Evolutionary conservation across 495 filamentous ascomycete genomes (phyloP), one percentile per base, ranked within the genome.

Genomic region (Tuber umbilicatum): DNA sequence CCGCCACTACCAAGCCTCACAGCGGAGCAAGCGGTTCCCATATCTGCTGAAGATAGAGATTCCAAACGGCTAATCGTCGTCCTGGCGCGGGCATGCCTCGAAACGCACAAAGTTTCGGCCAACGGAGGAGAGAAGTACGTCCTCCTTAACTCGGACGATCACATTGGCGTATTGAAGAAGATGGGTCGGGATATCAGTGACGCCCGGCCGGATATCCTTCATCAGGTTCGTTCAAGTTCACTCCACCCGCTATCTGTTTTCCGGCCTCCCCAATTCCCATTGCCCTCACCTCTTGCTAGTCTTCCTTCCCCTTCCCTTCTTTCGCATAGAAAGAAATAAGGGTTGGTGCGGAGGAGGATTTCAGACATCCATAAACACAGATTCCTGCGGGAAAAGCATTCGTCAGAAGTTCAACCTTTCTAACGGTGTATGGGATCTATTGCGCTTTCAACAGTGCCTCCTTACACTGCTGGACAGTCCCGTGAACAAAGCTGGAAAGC

Each of bases 161-260:
- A 99, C 83, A 99, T 99, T 76, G 96, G 95, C 70, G 90, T 97
- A 76, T 95, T 98, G 93, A 91, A 96, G 82, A 99, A 97, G 88
- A 97, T 97, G 94, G 96, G 96, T 85, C 87, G 95, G 70, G 95
- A 99, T 81, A 99, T 99, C 80, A 97, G 94, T 82, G 95, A 99
- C 83, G 95, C 95, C 41, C 89, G 95, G 71, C 95, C 95, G 17
- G 95, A 99, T 85, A 99, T 99, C 73, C 94, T 96, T 31, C 95
- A 99, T 83, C 95, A 98, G 93, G 94, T 98, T 85, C 83, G 88
- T 64, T 73, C 69, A 31, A 42, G 41, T 73, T 69, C 73, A 64
- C 45, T 43, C 68, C 45, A 19, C 41, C 47, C 60, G 17, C 42
- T 75, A 43, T 27, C 70, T 19, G 31, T 69, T 73, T 73, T 68